A percentile compares a stretch with the other conserved stretches of the same genome.
Evolutionary conservation across 169 alveolate genomes (phyloP).

Genomic region (Sarcocystis neurona): DNA sequence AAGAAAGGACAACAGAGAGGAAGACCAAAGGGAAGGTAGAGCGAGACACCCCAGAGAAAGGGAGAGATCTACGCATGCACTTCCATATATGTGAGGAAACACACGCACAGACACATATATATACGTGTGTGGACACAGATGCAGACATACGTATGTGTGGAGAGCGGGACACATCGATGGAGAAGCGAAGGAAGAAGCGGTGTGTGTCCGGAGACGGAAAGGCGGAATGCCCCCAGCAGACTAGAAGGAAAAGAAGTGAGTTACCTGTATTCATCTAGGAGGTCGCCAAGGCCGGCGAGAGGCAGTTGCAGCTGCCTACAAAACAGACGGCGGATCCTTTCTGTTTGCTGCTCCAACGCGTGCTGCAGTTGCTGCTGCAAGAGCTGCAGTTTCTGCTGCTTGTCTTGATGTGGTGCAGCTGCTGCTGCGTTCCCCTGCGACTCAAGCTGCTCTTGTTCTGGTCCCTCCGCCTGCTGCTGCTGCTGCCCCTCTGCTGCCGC

Average conservation of each 20-base stretch:
- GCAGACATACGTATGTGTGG: neutral
- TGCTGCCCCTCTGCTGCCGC: too few species aligned
- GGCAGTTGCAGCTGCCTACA: conserved; percentile 71
- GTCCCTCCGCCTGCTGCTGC: too few species aligned
- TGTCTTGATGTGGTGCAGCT: too few species aligned
- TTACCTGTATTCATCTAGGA: conserved; percentile 69
- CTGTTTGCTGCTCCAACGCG: conserved; percentile 23
- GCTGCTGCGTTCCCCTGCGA: too few species aligned
- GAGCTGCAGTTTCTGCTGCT: neutral
- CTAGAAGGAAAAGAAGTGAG: neutral
- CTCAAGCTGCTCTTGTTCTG: too few species aligned
- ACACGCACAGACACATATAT: too few species aligned
- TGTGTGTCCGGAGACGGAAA: neutral
- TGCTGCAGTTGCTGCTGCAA: neutral
- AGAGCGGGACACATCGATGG: neutral
- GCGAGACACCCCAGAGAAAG: too few species aligned
- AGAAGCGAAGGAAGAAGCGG: neutral
- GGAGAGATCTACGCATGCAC: too few species aligned
- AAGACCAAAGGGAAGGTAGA: too few species aligned
- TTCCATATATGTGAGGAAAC: too few species aligned
- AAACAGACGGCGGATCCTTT: conserved; percentile 61
- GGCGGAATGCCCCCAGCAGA: neutral
- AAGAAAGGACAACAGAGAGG: too few species aligned
- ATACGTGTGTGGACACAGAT: neutral
- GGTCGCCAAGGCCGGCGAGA: conserved; percentile 69